phyloP scores from a whole-genome alignment of 169 alveolate species.

The Plasmodium relictum region DNA sequence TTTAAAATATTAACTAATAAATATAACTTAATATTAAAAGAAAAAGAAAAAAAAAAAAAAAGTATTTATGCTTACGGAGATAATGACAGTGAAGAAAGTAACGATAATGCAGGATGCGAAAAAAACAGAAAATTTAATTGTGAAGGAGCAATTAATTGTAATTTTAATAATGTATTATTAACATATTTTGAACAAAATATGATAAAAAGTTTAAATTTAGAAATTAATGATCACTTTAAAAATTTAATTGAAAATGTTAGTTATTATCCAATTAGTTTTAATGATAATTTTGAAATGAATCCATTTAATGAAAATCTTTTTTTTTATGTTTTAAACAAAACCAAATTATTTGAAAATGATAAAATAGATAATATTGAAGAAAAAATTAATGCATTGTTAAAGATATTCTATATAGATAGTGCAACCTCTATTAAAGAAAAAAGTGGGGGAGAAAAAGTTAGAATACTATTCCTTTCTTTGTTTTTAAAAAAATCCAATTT shows the following conservation, averaged over 20 bases:
- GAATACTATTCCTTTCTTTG: conserved; percentile 80
- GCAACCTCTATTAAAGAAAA: conserved; percentile 73
- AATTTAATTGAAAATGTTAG: conserved; percentile 43
- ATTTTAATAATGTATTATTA: conserved; percentile 52
- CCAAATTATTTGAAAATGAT: conserved; percentile 37
- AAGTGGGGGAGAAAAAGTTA: conserved; percentile 84
- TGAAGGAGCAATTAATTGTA: conserved; percentile 63
- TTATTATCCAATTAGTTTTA: conserved; percentile 41
- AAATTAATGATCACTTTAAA: conserved; percentile 68
- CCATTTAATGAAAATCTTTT: conserved; percentile 22
- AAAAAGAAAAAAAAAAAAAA: conserved; percentile 8
- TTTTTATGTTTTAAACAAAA: conserved; percentile 59
- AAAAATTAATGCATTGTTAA: conserved; percentile 77
- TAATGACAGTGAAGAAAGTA: conserved; percentile 14
- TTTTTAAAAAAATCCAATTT: conserved; percentile 83
- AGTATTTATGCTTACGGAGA: conserved; percentile 67
- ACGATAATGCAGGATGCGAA: neutral
- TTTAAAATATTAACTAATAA: conserved; percentile 76
- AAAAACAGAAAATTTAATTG: conserved; percentile 6
- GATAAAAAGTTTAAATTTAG: conserved; percentile 58
- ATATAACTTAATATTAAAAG: conserved; percentile 27
- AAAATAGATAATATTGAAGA: conserved; percentile 49
- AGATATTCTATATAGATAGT: conserved; percentile 81
- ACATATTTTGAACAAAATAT: conserved; percentile 76
- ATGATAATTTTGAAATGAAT: neutral